phyloP scores from a whole-genome alignment of 768 basidiomycete genomes.

The Trametes elegans region DNA sequence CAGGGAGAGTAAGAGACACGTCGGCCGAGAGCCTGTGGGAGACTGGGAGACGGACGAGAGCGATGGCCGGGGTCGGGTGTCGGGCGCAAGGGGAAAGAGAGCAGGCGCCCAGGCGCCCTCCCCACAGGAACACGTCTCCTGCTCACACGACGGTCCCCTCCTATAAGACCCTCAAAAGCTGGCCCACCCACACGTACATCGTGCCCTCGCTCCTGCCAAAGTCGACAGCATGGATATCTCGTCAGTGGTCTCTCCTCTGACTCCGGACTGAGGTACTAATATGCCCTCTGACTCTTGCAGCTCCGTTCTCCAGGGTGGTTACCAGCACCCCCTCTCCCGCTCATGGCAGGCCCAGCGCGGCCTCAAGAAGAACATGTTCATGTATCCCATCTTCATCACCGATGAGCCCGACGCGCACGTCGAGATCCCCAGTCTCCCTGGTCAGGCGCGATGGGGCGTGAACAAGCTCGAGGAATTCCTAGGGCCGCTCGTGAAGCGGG shows the following conservation, averaged over 20 bases:
- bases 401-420: slow-evolving; percentile 88
- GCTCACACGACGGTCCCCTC: neutral
- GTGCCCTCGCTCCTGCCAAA: neutral
- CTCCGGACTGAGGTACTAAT: neutral
- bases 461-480: slow-evolving; percentile 88
- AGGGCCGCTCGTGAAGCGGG: slow-evolving; percentile 84
- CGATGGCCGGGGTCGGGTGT: slow-evolving; percentile 9
- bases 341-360: slow-evolving; percentile 81
- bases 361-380: slow-evolving; percentile 90
- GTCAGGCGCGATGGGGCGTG: slow-evolving; percentile 93
- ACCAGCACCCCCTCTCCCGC: slow-evolving; percentile 87
- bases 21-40: slow-evolving; percentile 1
- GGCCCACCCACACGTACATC: neutral
- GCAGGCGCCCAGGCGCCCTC: neutral
- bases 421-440: slow-evolving; percentile 75
- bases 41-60: neutral
- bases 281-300: slow-evolving; percentile 31
- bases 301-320: slow-evolving; percentile 88
- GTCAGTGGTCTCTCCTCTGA: slow-evolving; percentile 5
- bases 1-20: slow-evolving; percentile 1
- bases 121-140: neutral
- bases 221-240: slow-evolving; percentile 17
- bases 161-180: neutral
- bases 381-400: slow-evolving; percentile 99
- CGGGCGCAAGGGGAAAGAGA: neutral